A percentile compares a stretch with the other conserved stretches of the same genome.
Evolutionary conservation across 352 stramenopile species (phyloP).

Genomic region (Pythium rishiriense): DNA sequence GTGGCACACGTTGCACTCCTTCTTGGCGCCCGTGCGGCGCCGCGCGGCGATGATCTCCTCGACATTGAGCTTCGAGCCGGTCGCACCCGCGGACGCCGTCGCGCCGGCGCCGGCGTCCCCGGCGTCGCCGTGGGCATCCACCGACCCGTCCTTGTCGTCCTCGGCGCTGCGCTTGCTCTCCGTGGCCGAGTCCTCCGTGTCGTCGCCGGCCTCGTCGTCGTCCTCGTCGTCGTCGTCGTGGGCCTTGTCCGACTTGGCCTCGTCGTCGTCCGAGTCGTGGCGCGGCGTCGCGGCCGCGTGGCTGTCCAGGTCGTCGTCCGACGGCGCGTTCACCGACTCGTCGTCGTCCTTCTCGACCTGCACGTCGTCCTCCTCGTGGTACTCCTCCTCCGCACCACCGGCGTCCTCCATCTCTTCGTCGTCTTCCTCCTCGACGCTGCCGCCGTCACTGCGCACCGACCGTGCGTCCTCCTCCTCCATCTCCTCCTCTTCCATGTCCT

Average conservation of each 20-base stretch:
- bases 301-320: conserved; percentile 76
- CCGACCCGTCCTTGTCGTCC: not conserved
- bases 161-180: conserved; percentile 20
- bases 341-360: conserved; percentile 78
- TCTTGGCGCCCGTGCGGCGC: conserved; percentile 61
- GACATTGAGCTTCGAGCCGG: conserved; percentile 42
- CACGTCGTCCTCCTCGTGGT: conserved; percentile 56
- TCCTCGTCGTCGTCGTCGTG: conserved; percentile 22
- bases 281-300: conserved; percentile 42
- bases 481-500: conserved; percentile 32
- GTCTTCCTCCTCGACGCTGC: conserved; percentile 32
- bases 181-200: conserved; percentile 28
- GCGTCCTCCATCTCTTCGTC: conserved; percentile 32
- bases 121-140: not conserved
- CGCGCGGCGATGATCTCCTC: conserved; percentile 66
- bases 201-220: conserved; percentile 3
- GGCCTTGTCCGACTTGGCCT: conserved; percentile 39
- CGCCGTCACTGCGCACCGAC: conserved; percentile 26
- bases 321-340: conserved; percentile 69
- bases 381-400: conserved; percentile 24
- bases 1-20: conserved; percentile 76
- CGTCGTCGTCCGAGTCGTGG: conserved; percentile 36
- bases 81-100: not conserved
- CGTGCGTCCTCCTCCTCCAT: conserved; percentile 31
- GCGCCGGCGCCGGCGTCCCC: not conserved